Conservation (phyloP, 73 alveolate species). For the Stentor coeruleus region DNA sequence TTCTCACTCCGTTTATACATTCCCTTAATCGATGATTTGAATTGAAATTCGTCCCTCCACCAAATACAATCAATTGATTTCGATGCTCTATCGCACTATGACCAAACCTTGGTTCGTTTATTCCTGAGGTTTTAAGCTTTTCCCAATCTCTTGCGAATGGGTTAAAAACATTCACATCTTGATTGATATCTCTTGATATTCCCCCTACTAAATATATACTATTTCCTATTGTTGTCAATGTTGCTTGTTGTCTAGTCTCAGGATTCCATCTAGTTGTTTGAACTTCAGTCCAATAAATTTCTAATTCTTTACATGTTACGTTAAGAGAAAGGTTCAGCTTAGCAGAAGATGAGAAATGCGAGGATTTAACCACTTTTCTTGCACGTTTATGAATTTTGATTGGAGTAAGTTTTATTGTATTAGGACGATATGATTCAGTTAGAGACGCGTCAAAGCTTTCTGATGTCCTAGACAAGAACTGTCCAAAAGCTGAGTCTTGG, state of each 20-base stretch:
- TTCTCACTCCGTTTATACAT: slow-evolving; percentile 23
- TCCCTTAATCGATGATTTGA: slow-evolving; percentile 14
- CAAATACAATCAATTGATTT: not conserved
- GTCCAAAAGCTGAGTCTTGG: not conserved
- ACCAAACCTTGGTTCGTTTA: slow-evolving; percentile 15
- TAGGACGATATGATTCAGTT: not conserved
- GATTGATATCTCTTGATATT: not conserved
- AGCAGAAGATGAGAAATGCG: not conserved
- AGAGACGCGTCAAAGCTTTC: not conserved
- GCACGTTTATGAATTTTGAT: not conserved
- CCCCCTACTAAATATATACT: slow-evolving; percentile 22
- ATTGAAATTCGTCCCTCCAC: slow-evolving; percentile 23
- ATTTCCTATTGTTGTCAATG: not conserved
- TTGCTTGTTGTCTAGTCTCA: not conserved
- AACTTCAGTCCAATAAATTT: not conserved
- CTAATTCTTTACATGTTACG: not conserved
- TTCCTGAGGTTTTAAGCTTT: not conserved
- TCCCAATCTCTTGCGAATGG: not conserved
- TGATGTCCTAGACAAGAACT: not conserved
- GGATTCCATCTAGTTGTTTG: slow-evolving; percentile 18
- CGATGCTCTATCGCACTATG: slow-evolving; percentile 15
- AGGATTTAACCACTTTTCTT: not conserved
- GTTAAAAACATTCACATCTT: slow-evolving; percentile 1
- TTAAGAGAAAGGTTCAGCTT: not conserved
- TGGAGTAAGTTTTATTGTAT: not conserved